These are phyloP conservation scores for Boletellus ananiceps DNA, from an alignment of 768 basidiomycete species.

Conservation along the genomic window DNA sequence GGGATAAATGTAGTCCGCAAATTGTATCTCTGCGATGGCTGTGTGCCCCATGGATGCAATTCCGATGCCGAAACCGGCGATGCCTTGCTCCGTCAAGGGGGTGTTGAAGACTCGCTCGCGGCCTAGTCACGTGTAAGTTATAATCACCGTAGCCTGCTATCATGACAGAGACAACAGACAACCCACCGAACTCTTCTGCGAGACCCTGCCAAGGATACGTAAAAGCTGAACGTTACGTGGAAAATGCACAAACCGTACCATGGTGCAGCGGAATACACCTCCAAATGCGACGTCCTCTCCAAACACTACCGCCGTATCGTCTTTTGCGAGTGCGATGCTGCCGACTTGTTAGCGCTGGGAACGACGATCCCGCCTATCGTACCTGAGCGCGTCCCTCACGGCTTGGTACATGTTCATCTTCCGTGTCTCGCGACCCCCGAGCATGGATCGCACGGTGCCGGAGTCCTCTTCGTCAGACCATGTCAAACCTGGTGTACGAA, in stretches of 20 bases:
- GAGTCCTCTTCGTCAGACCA: conserved; percentile 61
- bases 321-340: conserved; percentile 79
- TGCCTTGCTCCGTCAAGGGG: conserved; percentile 88
- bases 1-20: conserved; percentile 87
- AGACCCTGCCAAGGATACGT: conserved; percentile 53
- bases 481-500: conserved; percentile 67
- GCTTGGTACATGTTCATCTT: conserved; percentile 97
- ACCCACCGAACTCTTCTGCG: conserved; percentile 85
- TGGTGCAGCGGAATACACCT: conserved; percentile 91
- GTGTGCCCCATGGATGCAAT: conserved; percentile 91
- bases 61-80: conserved; percentile 92
- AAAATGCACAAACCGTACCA: conserved; percentile 47
- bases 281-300: conserved; percentile 92
- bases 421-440: conserved; percentile 79
- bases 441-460: conserved; percentile 39
- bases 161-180: not conserved
- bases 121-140: conserved; percentile 40
- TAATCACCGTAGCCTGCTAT: not conserved
- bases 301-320: conserved; percentile 85
- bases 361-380: conserved; percentile 7
- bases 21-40: conserved; percentile 92
- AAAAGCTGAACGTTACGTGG: not conserved
- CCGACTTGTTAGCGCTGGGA: conserved; percentile 6
- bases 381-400: conserved; percentile 87
- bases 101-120: conserved; percentile 95